Base-by-base conservation (phyloP, 2,329 filamentous ascomycete species). In the Pyrenophora graminea region DNA sequence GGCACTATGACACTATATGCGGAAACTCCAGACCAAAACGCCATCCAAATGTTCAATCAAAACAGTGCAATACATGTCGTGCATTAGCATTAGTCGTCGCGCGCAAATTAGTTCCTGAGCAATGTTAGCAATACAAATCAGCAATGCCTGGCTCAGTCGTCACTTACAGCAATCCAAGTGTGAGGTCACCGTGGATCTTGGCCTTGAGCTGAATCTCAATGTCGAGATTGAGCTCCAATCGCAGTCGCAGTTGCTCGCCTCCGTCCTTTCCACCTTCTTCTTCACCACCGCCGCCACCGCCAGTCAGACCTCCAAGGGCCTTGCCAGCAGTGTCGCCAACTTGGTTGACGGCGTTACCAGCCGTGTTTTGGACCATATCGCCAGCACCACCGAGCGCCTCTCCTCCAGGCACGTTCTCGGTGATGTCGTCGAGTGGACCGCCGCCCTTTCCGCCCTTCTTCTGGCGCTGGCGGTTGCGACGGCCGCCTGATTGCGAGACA, bases 131-230 rank as follows among this genome's bases (percentile, higher is more conserved):
- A 30, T 13, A 7, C 3, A 18, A 17, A 33, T 44, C n/a, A 12
- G 23, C 13, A 13, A 30, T 18, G 0, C 3, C 4, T 3, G n/a
- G 23, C 18, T 6, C 25, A 23, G 7, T 17, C 3, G 34, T 33
- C 33, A 75, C 75, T 69, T 75, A 78, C 76, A 81, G 74, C 61
- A 81, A 62, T 66, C 79, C 82, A 46, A 85, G 66, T n/a, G 83
- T 85, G 53, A 85, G 72, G 62, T 85, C 83, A 73, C 83, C 83
- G 57, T 85, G 82, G 59, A 85, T 85, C 71, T 82, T 84, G n/a
- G 83, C 83, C 75, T 85, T 85, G 39, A 85, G 71, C 64, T 85
- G 81, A 47, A 85, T 78, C 66, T 85, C 83, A 65, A 85, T 83
- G 66, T 85, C 83, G 53, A 85, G 72, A 62, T 85, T 85, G 58